phyloP scores from a whole-genome alignment of 192 early-diverging fungal genomes.

The Backusella westeae region DNA sequence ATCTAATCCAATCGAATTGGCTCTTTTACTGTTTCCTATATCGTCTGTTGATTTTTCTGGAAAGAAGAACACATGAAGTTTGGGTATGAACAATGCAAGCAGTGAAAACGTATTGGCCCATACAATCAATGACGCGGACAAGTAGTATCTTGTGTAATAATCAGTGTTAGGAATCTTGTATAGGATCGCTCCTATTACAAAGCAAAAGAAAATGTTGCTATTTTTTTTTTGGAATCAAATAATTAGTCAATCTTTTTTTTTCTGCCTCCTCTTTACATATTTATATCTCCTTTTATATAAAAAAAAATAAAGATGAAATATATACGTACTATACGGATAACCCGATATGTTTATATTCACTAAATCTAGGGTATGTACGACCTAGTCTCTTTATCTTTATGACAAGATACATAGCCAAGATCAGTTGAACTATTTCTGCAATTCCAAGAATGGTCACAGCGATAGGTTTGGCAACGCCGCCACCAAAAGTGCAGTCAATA shows the following conservation, averaged over 20 bases:
- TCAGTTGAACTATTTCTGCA: constrained; percentile 26
- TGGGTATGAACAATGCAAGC: constrained; percentile 45
- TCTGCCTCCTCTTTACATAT: background rate
- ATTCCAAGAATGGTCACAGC: background rate
- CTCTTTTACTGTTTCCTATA: constrained; percentile 8
- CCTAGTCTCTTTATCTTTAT: constrained; percentile 44
- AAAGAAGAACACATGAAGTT: constrained; percentile 25
- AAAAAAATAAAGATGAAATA: background rate
- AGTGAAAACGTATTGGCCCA: constrained; percentile 49
- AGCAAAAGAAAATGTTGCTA: constrained; percentile 50
- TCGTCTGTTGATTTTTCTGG: background rate
- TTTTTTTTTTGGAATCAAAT: background rate
- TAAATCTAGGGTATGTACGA: constrained; percentile 40
- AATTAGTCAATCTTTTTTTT: background rate
- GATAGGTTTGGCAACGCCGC: background rate
- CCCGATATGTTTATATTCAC: constrained; percentile 49
- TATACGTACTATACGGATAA: constrained; percentile 50
- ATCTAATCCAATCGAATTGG: background rate
- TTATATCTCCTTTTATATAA: background rate
- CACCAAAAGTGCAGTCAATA: constrained; percentile 22
- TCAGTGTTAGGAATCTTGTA: constrained; percentile 40
- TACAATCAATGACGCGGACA: constrained; percentile 40
- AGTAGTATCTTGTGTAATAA: constrained; percentile 40
- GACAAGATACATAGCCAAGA: constrained; percentile 41
- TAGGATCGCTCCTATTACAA: constrained; percentile 39